A percentile compares a stretch with the other conserved stretches of the same genome.
These are phyloP conservation scores for Sphagnum fallax DNA, from an alignment of 228 moss, liverwort and hornwort species.

Conservation along the genomic window DNA sequence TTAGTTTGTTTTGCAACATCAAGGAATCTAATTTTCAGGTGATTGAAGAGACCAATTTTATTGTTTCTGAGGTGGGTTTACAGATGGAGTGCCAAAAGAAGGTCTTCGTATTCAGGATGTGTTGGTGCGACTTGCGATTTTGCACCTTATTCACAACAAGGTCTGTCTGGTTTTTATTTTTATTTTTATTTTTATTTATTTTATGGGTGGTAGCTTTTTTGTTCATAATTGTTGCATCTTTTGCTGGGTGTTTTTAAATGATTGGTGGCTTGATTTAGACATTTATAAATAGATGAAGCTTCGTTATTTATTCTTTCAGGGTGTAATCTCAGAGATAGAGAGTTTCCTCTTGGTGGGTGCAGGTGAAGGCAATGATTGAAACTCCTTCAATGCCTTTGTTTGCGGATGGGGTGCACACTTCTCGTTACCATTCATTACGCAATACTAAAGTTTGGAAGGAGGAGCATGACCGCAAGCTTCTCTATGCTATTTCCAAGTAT, in stretches of 20 bases:
- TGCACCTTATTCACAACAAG: conserved; percentile 96
- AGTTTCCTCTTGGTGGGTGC: background rate
- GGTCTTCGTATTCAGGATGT: conserved; percentile 97
- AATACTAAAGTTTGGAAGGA: conserved; percentile 99
- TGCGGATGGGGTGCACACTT: conserved; percentile 85
- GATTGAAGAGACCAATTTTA: too few species aligned
- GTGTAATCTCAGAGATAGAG: too few species aligned
- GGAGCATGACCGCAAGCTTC: conserved; percentile 94
- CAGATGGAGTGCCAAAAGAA: conserved; percentile 99
- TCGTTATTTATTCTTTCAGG: too few species aligned
- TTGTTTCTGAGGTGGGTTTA: conserved; percentile 2
- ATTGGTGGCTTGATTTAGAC: background rate
- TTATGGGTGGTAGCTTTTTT: background rate
- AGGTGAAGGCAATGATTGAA: conserved; percentile 81
- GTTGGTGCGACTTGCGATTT: conserved; percentile 87
- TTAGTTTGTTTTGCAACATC: background rate
- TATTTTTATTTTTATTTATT: too few species aligned
- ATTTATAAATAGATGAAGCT: too few species aligned
- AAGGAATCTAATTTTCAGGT: background rate
- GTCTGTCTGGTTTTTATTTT: conserved; percentile 8
- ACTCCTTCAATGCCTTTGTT: conserved; percentile 69
- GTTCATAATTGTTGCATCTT: background rate
- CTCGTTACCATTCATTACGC: conserved; percentile 84
- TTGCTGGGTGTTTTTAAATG: background rate
- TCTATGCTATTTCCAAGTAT: conserved; percentile 88